phyloP scores from a whole-genome alignment of 257 asterid species.

The Perilla frutescens region DNA sequence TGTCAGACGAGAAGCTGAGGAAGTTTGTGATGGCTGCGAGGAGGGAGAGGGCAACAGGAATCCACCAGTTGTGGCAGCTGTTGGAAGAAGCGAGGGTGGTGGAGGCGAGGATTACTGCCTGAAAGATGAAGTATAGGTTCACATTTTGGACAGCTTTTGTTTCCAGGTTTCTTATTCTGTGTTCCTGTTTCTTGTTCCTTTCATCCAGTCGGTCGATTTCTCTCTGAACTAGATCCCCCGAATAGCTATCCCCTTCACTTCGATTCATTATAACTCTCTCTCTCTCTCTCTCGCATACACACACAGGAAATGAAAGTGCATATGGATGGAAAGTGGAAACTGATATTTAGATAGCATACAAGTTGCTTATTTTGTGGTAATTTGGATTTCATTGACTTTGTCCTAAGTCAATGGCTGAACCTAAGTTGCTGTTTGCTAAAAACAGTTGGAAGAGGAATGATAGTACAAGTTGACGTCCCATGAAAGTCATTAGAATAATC shows the following conservation, averaged over 20 bases:
- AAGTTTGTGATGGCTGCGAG: constrained; percentile 51
- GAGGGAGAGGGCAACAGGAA: constrained; percentile 53
- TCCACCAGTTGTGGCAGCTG: constrained; percentile 57
- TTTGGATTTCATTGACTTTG: neutral
- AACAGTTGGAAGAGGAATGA: neutral
- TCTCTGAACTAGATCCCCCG: constrained; percentile 32
- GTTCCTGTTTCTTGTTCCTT: constrained; percentile 47
- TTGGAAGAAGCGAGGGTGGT: constrained; percentile 37
- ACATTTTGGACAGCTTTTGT: constrained; percentile 53
- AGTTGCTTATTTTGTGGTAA: neutral
- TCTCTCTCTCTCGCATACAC: neutral
- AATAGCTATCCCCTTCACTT: constrained; percentile 16
- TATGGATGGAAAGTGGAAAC: neutral
- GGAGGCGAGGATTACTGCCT: constrained; percentile 57
- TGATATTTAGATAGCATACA: constrained; percentile 3
- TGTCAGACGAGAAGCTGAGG: constrained; percentile 31
- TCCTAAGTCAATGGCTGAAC: neutral
- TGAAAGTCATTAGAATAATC: too few relatives aligned
- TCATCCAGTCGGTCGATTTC: constrained; percentile 42
- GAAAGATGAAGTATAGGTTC: constrained; percentile 58
- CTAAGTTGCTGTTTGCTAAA: neutral
- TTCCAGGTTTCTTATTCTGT: constrained; percentile 46
- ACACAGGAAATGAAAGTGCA: neutral
- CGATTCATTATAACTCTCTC: constrained; percentile 36
- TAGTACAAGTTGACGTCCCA: neutral